Percentiles rank a stretch among this genome's conserved stretches.
Conservation (phyloP, 179 eudicot species). For the Spinacia oleracea region DNA sequence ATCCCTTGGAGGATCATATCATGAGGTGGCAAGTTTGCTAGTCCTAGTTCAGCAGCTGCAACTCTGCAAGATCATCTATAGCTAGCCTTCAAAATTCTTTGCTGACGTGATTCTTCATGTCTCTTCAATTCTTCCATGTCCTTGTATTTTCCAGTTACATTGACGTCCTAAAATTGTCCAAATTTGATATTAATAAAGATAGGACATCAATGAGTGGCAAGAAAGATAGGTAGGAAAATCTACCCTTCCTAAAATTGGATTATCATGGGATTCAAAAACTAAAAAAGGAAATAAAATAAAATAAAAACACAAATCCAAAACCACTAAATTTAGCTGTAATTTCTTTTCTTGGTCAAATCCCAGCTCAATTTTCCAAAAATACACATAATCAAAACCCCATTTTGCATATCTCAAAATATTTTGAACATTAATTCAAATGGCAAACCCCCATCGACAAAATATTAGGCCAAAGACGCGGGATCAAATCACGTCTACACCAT, state of each 20-base stretch:
- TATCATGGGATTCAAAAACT: background rate
- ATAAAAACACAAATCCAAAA: background rate
- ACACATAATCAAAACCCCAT: background rate
- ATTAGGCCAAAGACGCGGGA: too few relatives aligned
- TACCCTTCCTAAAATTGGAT: too few relatives aligned
- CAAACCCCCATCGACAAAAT: too few relatives aligned
- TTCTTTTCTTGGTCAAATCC: conserved; percentile 6
- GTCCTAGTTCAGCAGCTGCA: conserved; percentile 71
- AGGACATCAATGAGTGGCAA: conserved; percentile 1
- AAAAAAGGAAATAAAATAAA: background rate
- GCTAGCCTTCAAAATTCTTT: conserved; percentile 58
- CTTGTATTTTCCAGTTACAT: conserved; percentile 58
- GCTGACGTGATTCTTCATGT: conserved; percentile 76
- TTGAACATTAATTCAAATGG: background rate
- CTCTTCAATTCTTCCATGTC: conserved; percentile 78
- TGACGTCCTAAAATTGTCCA: conserved; percentile 47
- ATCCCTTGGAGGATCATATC: conserved; percentile 72
- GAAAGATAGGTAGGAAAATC: conserved; percentile 22
- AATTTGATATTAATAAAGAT: conserved; percentile 15
- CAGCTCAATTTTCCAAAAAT: conserved; percentile 2
- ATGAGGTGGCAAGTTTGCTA: conserved; percentile 63
- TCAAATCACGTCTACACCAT: too few relatives aligned
- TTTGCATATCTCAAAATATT: background rate
- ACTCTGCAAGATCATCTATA: conserved; percentile 65
- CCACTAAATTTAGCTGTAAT: background rate